Percentiles rank a stretch among this genome's conserved stretches.
Evolutionary conservation across 2,329 filamentous ascomycete genomes (phyloP).

Genomic region (Aspergillus vadensis): DNA sequence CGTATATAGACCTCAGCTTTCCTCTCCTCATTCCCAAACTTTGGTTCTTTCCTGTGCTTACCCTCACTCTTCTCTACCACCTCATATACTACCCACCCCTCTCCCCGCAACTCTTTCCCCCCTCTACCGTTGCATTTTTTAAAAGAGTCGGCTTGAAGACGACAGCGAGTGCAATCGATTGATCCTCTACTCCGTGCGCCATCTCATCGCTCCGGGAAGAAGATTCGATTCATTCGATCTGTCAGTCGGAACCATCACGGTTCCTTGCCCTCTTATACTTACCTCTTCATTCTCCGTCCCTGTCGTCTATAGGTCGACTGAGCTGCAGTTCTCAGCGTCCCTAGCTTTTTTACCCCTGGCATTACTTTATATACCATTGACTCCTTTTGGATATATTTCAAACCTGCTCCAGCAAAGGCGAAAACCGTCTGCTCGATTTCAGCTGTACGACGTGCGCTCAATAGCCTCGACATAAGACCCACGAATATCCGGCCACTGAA

Average conservation of each 20-base stretch:
- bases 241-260: background rate
- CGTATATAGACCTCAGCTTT: background rate
- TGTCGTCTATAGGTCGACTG: constrained; percentile 14
- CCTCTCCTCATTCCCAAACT: background rate
- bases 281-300: background rate
- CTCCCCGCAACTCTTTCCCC: background rate
- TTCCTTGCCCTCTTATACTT: background rate
- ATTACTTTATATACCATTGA: constrained; percentile 18
- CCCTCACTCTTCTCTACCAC: background rate
- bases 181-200: background rate
- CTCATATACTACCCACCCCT: background rate
- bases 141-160: background rate
- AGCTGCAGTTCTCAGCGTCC: constrained; percentile 4
- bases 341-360: constrained; percentile 1
- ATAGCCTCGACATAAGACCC: constrained; percentile 11
- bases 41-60: background rate
- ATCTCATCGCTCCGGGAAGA: background rate
- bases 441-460: constrained; percentile 17
- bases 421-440: constrained; percentile 5
- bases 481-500: background rate
- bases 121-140: background rate
- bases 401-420: constrained; percentile 14
- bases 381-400: constrained; percentile 13
- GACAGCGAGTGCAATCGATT: background rate
- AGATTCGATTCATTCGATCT: background rate